A percentile compares a stretch with the other conserved stretches of the same genome.
Conservation (phyloP, 2,329 filamentous ascomycete genomes). For the Coniochaeta prunicola region DNA sequence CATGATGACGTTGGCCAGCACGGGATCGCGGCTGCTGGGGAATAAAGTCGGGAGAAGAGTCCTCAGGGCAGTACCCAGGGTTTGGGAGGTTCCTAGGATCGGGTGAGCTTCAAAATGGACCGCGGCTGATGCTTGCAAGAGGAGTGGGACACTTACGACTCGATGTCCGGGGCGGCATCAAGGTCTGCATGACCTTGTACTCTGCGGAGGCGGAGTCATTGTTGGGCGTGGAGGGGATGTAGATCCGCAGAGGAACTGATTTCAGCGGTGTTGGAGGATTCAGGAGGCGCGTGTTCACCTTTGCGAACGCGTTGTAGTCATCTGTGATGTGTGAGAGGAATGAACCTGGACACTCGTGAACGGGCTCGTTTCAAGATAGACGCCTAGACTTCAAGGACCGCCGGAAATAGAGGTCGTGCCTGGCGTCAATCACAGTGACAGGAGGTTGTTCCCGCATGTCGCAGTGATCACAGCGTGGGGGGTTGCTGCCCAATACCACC, state of each 20-base stretch:
- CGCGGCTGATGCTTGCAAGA: too few relatives aligned
- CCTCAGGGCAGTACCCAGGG: constrained; percentile 71
- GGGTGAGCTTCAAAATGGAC: neutral
- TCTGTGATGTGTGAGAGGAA: constrained; percentile 36
- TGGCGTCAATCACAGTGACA: neutral
- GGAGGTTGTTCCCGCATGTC: neutral
- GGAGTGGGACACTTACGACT: constrained; percentile 22
- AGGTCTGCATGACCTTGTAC: constrained; percentile 69
- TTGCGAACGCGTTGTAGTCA: constrained; percentile 64
- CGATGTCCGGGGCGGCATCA: constrained; percentile 46
- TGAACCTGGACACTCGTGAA: neutral
- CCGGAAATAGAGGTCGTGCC: neutral
- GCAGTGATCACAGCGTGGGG: neutral
- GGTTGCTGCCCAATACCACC: neutral
- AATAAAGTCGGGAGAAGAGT: constrained; percentile 73
- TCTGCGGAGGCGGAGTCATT: neutral
- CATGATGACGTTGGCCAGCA: constrained; percentile 76
- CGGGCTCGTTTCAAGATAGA: neutral
- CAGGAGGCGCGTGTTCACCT: constrained; percentile 70
- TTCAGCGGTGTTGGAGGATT: constrained; percentile 67
- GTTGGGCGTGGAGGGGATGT: constrained; percentile 56
- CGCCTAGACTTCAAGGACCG: neutral
- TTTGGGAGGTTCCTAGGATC: constrained; percentile 26
- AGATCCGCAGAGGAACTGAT: constrained; percentile 82
- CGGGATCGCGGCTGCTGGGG: constrained; percentile 74